Conservation (phyloP, 148 eudicot species). For the Pharnaceum exiguum region DNA sequence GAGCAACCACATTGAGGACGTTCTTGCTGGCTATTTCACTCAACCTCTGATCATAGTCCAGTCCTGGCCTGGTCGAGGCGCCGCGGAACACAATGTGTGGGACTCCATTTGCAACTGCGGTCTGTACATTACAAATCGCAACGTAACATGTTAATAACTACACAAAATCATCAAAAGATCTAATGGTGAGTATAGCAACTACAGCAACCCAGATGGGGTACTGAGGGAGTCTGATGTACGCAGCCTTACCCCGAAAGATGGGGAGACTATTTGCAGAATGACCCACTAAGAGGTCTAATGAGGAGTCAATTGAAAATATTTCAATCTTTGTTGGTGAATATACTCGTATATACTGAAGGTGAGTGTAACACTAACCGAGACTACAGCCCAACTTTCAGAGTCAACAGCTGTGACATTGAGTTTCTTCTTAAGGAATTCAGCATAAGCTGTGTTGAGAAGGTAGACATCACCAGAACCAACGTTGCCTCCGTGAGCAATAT, state of each 20-base stretch:
- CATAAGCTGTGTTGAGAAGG: constrained; percentile 10
- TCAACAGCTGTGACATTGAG: constrained; percentile 12
- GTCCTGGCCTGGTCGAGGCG: constrained; percentile 22
- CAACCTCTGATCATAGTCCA: not conserved
- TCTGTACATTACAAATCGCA: not conserved
- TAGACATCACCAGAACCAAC: constrained; percentile 17
- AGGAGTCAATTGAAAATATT: too few species aligned
- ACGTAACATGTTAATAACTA: too few species aligned
- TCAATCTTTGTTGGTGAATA: not conserved
- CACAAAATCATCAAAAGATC: too few species aligned
- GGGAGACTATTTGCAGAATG: too few species aligned
- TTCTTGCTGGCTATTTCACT: constrained; percentile 8
- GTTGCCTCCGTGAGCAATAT: constrained; percentile 1
- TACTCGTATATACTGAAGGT: not conserved
- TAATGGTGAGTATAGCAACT: too few species aligned
- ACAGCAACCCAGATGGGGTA: too few species aligned
- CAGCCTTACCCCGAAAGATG: too few species aligned
- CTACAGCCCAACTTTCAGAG: constrained; percentile 20
- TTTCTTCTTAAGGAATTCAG: constrained; percentile 1
- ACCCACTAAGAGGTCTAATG: too few species aligned
- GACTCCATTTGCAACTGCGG: constrained; percentile 20
- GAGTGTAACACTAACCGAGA: constrained; percentile 7
- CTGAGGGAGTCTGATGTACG: too few species aligned
- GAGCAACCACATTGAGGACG: constrained; percentile 14
- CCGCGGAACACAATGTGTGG: constrained; percentile 22